Conservation (phyloP, 306 rosid genomes). For the apple (Malus domestica) region ASM211411v1 NC_041803.1:37387001-37387500, state of each 20-base stretch:
- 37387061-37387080: too few relatives aligned
- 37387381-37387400: constrained; percentile 94
- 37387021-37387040: too few relatives aligned
- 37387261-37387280: constrained; percentile 37
- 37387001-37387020: too few relatives aligned
- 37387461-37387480: background rate
- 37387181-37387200: too few relatives aligned
- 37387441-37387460: constrained; percentile 49
- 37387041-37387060: too few relatives aligned
- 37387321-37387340: background rate
- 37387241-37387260: constrained; percentile 74
- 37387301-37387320: background rate
- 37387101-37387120: too few relatives aligned
- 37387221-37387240: constrained; percentile 88
- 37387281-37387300: background rate
- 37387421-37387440: constrained; percentile 38
- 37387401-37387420: constrained; percentile 86
- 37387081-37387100: too few relatives aligned
- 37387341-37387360: constrained; percentile 38
- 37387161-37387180: too few relatives aligned
- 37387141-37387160: too few relatives aligned
- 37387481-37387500: background rate
- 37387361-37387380: constrained; percentile 45
- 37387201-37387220: constrained; percentile 87
- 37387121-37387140: too few relatives aligned